Evolutionary conservation across 2,329 filamentous ascomycete species (phyloP).

Genomic region (Exophiala oligosperma): DNA sequence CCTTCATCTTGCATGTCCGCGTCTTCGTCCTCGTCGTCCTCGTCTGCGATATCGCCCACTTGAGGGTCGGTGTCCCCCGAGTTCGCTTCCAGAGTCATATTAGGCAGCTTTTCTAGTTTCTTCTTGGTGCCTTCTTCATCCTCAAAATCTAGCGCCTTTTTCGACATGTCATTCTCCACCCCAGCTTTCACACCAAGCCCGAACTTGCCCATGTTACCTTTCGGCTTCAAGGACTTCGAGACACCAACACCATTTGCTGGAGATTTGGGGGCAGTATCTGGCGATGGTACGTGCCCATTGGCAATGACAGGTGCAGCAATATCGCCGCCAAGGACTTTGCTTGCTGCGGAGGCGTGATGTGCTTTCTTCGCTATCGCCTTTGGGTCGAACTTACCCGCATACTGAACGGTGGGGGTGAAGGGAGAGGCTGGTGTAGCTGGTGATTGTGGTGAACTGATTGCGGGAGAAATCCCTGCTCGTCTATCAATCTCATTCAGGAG

Average conservation of each 20-base stretch:
- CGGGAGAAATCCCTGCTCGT: constrained; percentile 60
- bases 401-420: constrained; percentile 53
- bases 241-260: constrained; percentile 35
- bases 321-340: constrained; percentile 53
- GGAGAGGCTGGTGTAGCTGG: constrained; percentile 50
- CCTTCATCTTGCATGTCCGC: constrained; percentile 73
- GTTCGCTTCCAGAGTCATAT: constrained; percentile 56
- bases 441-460: constrained; percentile 52
- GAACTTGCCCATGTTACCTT: constrained; percentile 77
- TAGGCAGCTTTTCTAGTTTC: constrained; percentile 88
- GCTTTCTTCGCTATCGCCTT: constrained; percentile 83
- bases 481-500: constrained; percentile 73
- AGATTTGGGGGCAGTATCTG: constrained; percentile 42
- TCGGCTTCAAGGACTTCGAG: constrained; percentile 57
- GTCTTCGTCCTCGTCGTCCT: constrained; percentile 73
- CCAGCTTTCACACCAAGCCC: constrained; percentile 71
- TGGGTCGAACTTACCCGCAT: constrained; percentile 80
- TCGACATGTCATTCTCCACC: constrained; percentile 67
- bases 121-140: constrained; percentile 85
- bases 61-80: constrained; percentile 60
- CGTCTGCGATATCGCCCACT: constrained; percentile 56
- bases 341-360: constrained; percentile 55
- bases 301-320: constrained; percentile 49
- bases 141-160: constrained; percentile 78
- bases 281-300: constrained; percentile 42